A percentile compares a stretch with the other conserved stretches of the same genome.
These are phyloP conservation scores for Cyclotella choctawhatcheeana DNA, from an alignment of 108 stramenopile species.

Conservation along the genomic window DNA sequence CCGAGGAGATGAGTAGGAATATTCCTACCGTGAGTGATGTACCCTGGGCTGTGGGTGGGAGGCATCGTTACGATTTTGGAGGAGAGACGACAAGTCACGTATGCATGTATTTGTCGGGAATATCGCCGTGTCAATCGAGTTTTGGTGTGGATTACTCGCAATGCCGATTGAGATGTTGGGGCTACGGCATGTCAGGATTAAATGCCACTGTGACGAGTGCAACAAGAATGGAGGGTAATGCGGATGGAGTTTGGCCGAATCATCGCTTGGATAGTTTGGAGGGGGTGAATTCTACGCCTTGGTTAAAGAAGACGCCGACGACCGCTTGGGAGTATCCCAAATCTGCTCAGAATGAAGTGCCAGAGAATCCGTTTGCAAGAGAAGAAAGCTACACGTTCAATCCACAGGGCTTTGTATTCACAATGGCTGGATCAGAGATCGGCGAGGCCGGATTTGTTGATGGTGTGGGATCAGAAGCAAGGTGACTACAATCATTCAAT, in stretches of 20 bases:
- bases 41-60: constrained; percentile 85
- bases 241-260: constrained; percentile 39
- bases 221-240: constrained; percentile 24
- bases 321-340: constrained; percentile 66
- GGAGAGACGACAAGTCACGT: constrained; percentile 59
- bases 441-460: constrained; percentile 69
- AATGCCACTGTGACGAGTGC: constrained; percentile 19
- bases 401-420: constrained; percentile 62
- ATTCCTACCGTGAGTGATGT: constrained; percentile 74
- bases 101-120: constrained; percentile 71
- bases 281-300: constrained; percentile 50
- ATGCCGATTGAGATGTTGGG: constrained; percentile 80
- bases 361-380: constrained; percentile 36
- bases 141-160: constrained; percentile 58
- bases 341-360: constrained; percentile 24
- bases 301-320: constrained; percentile 35
- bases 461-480: constrained; percentile 59
- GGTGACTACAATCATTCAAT: too few relatives aligned
- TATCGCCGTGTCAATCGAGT: constrained; percentile 45
- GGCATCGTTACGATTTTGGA: constrained; percentile 84
- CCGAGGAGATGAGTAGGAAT: constrained; percentile 56
- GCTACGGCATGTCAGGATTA: constrained; percentile 40
- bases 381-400: constrained; percentile 35
- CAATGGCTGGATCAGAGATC: constrained; percentile 51
- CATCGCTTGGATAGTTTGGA: constrained; percentile 21